Evolutionary conservation across 441 rosid genomes (phyloP), one percentile per base, ranked within the genome.

Genomic region (Arabidopsis hybrid): DNA sequence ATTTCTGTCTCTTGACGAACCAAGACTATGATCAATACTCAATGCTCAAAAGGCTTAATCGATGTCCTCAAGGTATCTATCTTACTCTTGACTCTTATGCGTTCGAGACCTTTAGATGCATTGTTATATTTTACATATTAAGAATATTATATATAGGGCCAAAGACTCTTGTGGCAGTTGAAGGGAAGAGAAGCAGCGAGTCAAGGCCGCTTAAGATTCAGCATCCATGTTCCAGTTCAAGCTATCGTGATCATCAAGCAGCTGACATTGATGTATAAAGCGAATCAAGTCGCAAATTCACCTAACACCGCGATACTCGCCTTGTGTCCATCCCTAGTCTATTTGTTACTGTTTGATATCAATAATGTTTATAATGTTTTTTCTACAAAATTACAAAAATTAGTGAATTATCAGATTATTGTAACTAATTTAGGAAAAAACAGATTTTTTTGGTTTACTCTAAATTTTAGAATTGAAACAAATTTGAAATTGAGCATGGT

Each of bases 1-100:
- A 52, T 0, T 18, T 52, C 50, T 26, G 50, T 26, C 64, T 43
- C 42, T 34, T 75, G 73, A 75, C 29, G 62, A 67, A 67, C 56
- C 45, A 49, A 46, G 36, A 39, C 52, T 46, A 7, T 45, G 52
- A 26, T 65, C 65, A 65, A 8, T 65, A 38, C 51, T 46, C 36
- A 32, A 7, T 32, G 55, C 35, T 43, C 36, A 53, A 49, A 49
- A 16, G 53, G 52, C 4, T 51, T 17, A 1, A 47, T 12, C 4
- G 18, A 55, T 45, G 59, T 56, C 21, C 32, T 46, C 32, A 56
- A 72, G 65, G 58, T 65, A 21, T 34, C 6, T 7, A 42, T 55
- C 57, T 64, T 45, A 64, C 21, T 62, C 49, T 45, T 26, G 58
- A 56, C 50, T 56, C 18, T 18, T 42, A 12, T 50, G 14, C 26